Base-by-base conservation (phyloP, 2,329 filamentous ascomycete genomes). In the Penicillium sp. region DNA sequence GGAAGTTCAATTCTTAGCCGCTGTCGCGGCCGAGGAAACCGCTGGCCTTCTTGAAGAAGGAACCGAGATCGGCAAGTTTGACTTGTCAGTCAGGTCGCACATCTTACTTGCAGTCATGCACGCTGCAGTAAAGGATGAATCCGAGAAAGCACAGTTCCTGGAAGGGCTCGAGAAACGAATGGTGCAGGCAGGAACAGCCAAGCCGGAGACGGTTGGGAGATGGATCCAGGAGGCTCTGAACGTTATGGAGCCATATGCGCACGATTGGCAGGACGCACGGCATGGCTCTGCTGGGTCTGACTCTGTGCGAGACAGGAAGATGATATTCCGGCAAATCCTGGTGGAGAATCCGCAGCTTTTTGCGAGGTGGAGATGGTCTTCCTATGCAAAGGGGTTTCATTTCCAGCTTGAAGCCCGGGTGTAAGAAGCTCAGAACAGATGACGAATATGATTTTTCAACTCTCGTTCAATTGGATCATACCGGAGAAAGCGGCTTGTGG, bases 271-370 rank as follows among this genome's bases (percentile, higher is more conserved):
- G 46, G 52, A 54, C 6, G 47, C 50, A 37, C 57, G 54, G 54
- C 54, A 52, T 47, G 48, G 39, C 48, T 27, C 40, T 37, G 35
- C 32, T 8, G 32, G 12, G 54, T 52, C 18, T 18, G 18, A 18
- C 18, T 18, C 18, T 18, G 18, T 18, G 18, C 18, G 52, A 43
- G 49, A 52, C 48, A 54, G 54, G 40, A 47, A 43, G 32, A 18
- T 55, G 51, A 46, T 54, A 39, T 48, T 59, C 33, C 51, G 39
- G 54, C 54, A 24, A 48, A 59, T 59, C 47, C 50, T 59, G 48
- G 45, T 57, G 43, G 56, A 59, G 46, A 57, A 59, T 55, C 49
- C 39, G 45, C 56, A 59, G 51, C 56, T 59, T 44, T 57, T 59
- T 59, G 56, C 54, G 48, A 44, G 54, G 18, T 59, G 54, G 51